Evolutionary conservation across 805 yeast genomes (phyloP).

Genomic region (Metschnikowia shivogae): DNA sequence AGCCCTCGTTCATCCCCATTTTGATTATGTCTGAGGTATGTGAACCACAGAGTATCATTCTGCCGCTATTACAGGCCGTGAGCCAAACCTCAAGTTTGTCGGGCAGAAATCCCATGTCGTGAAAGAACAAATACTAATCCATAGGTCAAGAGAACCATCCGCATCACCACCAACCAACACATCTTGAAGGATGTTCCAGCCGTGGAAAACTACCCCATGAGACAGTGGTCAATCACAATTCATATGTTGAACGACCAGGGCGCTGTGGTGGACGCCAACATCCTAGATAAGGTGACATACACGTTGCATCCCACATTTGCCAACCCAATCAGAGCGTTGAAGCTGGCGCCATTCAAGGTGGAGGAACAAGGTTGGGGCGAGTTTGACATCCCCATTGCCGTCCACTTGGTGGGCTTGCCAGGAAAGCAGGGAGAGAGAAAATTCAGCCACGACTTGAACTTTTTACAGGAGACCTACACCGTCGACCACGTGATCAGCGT

Average conservation of each 20-base stretch:
- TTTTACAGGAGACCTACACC: slow-evolving; percentile 68
- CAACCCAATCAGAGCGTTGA: slow-evolving; percentile 78
- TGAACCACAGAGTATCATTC: neutral
- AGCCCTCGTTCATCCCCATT: neutral
- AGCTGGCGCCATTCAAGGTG: slow-evolving; percentile 79
- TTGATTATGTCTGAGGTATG: slow-evolving; percentile 22
- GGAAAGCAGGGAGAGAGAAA: slow-evolving; percentile 90
- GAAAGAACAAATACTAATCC: slow-evolving; percentile 10
- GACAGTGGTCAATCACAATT: slow-evolving; percentile 86
- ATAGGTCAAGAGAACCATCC: slow-evolving; percentile 76
- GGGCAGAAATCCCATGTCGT: no score
- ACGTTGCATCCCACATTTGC: slow-evolving; percentile 92
- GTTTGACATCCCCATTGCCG: slow-evolving; percentile 78
- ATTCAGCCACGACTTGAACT: slow-evolving; percentile 85
- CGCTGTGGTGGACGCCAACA: slow-evolving; percentile 75
- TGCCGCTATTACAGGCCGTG: no score
- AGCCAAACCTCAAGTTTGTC: no score
- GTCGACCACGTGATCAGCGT: slow-evolving; percentile 74
- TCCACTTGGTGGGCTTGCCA: slow-evolving; percentile 54
- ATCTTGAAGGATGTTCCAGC: slow-evolving; percentile 76
- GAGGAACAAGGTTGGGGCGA: slow-evolving; percentile 99
- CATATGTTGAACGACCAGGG: slow-evolving; percentile 74
- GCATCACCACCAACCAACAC: slow-evolving; percentile 83
- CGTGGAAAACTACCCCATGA: slow-evolving; percentile 89
- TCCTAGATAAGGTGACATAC: slow-evolving; percentile 90